Evolutionary conservation across 2,329 filamentous ascomycete genomes (phyloP).

Genomic region (Rosellinia necatrix): DNA sequence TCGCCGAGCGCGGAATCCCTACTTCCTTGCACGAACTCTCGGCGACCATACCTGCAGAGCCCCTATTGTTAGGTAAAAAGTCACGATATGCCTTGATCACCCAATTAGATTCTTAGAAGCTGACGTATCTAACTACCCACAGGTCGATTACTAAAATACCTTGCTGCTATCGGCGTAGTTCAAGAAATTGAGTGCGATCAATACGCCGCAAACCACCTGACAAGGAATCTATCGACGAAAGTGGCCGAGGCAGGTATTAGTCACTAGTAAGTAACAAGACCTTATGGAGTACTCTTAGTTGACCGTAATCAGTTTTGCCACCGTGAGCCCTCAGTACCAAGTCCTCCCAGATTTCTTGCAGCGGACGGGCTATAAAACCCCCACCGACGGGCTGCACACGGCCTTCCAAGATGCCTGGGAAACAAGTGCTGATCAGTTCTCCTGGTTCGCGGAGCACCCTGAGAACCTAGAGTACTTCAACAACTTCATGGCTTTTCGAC

Average conservation of each 20-base stretch:
- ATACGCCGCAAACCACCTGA: not conserved
- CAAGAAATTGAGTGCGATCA: not conserved
- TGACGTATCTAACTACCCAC: not conserved
- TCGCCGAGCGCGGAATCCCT: not conserved
- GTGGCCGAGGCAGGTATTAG: not conserved
- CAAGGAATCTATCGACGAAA: not conserved
- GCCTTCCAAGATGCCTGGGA: conserved; percentile 28
- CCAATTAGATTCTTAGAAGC: not conserved
- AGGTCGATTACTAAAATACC: not conserved
- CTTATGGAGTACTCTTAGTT: too few species aligned
- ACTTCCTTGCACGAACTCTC: not conserved
- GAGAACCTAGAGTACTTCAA: conserved; percentile 29
- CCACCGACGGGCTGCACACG: conserved; percentile 24
- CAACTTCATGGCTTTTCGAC: conserved; percentile 30
- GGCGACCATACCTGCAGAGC: not conserved
- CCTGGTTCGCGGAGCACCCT: conserved; percentile 24
- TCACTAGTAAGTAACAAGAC: too few species aligned
- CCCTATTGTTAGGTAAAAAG: not conserved
- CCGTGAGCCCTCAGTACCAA: conserved; percentile 14
- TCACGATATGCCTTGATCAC: too few species aligned
- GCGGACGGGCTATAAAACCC: conserved; percentile 23
- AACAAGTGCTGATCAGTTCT: conserved; percentile 17
- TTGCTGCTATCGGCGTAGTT: not conserved
- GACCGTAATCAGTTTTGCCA: conserved; percentile 21
- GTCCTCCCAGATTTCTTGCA: conserved; percentile 17